phyloP scores from a whole-genome alignment of 345 rosid genomes.

The Mangifera indica region DNA sequence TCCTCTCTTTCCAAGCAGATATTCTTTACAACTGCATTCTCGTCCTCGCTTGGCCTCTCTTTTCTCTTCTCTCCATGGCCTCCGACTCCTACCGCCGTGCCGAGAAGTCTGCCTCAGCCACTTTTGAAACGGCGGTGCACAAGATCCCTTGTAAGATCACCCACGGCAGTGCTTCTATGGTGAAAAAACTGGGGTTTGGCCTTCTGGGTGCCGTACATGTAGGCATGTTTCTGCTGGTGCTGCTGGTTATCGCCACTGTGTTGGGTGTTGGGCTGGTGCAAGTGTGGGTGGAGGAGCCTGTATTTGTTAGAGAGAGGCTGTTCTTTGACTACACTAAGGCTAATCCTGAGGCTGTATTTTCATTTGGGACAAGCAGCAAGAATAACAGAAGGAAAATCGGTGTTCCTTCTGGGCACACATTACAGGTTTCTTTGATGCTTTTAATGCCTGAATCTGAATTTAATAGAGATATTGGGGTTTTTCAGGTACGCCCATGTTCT shows the following conservation, averaged over 20 bases:
- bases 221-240: slow-evolving; percentile 38
- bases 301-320: slow-evolving; percentile 49
- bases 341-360: slow-evolving; percentile 55
- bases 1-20: slow-evolving; percentile 50
- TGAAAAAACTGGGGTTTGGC: slow-evolving; percentile 51
- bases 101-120: slow-evolving; percentile 28
- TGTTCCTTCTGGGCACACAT: slow-evolving; percentile 62
- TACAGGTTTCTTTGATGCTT: slow-evolving; percentile 50
- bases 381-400: slow-evolving; percentile 16
- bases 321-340: slow-evolving; percentile 65
- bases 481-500: slow-evolving; percentile 47
- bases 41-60: slow-evolving; percentile 50
- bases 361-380: slow-evolving; percentile 22
- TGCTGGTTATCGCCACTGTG: slow-evolving; percentile 44
- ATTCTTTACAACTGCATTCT: slow-evolving; percentile 46
- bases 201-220: slow-evolving; percentile 56
- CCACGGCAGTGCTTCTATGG: slow-evolving; percentile 8
- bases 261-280: slow-evolving; percentile 58
- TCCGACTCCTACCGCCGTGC: slow-evolving; percentile 54
- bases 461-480: slow-evolving; percentile 60
- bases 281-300: slow-evolving; percentile 65
- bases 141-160: slow-evolving; percentile 28
- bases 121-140: slow-evolving; percentile 39
- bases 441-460: slow-evolving; percentile 81
- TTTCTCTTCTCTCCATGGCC: slow-evolving; percentile 35